phyloP scores from a whole-genome alignment of 768 basidiomycete species.

The Boletus rufocinnamomeus region DNA sequence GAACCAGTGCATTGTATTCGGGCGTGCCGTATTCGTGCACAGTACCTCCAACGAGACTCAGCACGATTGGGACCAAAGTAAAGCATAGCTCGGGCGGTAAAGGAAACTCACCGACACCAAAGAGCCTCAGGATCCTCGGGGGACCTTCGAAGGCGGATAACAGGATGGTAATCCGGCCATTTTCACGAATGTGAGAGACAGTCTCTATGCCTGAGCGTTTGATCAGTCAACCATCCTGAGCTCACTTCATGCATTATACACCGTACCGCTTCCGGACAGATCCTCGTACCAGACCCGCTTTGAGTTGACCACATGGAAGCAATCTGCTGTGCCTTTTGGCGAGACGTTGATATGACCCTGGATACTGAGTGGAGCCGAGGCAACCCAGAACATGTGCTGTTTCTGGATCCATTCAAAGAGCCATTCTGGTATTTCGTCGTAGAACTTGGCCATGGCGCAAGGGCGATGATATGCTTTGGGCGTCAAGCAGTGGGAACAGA shows the following conservation, averaged over 20 bases:
- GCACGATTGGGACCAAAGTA: not conserved
- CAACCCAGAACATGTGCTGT: constrained; percentile 75
- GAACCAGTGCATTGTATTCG: constrained; percentile 57
- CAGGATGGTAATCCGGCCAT: constrained; percentile 60
- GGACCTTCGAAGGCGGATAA: constrained; percentile 63
- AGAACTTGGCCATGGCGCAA: constrained; percentile 54
- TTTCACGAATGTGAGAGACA: constrained; percentile 62
- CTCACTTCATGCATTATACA: not conserved
- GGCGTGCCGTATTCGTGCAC: constrained; percentile 63
- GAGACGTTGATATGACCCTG: constrained; percentile 68
- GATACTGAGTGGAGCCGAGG: constrained; percentile 58
- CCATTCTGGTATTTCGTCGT: constrained; percentile 56
- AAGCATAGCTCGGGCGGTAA: not conserved
- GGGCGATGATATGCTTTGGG: not conserved
- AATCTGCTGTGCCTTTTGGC: constrained; percentile 64
- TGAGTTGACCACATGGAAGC: constrained; percentile 57
- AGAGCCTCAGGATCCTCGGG: constrained; percentile 57
- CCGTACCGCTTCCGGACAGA: constrained; percentile 62
- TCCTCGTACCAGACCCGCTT: constrained; percentile 72
- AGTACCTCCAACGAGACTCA: constrained; percentile 41
- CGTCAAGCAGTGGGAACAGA: not conserved
- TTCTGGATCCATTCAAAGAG: constrained; percentile 58
- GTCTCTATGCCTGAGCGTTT: constrained; percentile 50
- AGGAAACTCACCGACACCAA: constrained; percentile 48
- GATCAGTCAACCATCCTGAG: not conserved